Percentiles rank a stretch among this genome's conserved stretches.
phyloP scores from a whole-genome alignment of 2,329 filamentous ascomycete species.

The Nigrospora osmanthi region DNA sequence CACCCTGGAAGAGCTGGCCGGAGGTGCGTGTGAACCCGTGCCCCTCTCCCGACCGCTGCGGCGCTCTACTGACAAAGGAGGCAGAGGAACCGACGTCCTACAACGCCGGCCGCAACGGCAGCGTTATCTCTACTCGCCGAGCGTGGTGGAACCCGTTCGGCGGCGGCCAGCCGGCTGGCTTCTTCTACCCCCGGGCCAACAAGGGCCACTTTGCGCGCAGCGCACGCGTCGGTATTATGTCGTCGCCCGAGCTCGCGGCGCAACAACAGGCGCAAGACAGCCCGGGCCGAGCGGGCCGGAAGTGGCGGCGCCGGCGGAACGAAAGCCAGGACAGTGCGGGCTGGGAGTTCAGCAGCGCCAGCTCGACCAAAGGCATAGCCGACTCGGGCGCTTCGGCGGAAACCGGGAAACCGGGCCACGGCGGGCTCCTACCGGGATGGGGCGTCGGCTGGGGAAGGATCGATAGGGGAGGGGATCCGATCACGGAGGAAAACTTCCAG shows the following conservation, averaged over 20 bases:
- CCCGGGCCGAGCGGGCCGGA: conserved; percentile 9
- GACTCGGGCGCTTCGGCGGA: conserved; percentile 7
- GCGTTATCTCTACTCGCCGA: conserved; percentile 28
- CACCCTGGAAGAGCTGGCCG: conserved; percentile 64
- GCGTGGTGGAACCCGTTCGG: conserved; percentile 36
- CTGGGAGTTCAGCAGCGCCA: conserved; percentile 14
- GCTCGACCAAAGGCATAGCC: conserved; percentile 16
- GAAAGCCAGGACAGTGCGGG: conserved; percentile 2
- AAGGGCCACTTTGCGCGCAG: conserved; percentile 14
- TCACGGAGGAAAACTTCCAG: conserved; percentile 23
- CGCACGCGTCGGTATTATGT: conserved; percentile 33
- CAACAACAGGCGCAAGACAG: conserved; percentile 11
- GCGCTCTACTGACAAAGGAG: too few relatives aligned
- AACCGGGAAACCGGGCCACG: neutral
- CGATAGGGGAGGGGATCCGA: conserved; percentile 20
- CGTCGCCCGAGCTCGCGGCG: conserved; percentile 28
- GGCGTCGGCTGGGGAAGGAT: conserved; percentile 30
- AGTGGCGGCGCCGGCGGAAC: conserved; percentile 9
- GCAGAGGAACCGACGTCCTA: conserved; percentile 52
- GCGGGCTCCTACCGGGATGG: conserved; percentile 9
- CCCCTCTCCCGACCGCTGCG: too few relatives aligned
- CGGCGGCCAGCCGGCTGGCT: conserved; percentile 44
- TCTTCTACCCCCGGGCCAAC: conserved; percentile 31
- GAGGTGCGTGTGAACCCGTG: conserved; percentile 14
- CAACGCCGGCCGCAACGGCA: conserved; percentile 42